Evolutionary conservation across 495 filamentous ascomycete species (phyloP).

Genomic region (Podospora bellae-mahoneyi): DNA sequence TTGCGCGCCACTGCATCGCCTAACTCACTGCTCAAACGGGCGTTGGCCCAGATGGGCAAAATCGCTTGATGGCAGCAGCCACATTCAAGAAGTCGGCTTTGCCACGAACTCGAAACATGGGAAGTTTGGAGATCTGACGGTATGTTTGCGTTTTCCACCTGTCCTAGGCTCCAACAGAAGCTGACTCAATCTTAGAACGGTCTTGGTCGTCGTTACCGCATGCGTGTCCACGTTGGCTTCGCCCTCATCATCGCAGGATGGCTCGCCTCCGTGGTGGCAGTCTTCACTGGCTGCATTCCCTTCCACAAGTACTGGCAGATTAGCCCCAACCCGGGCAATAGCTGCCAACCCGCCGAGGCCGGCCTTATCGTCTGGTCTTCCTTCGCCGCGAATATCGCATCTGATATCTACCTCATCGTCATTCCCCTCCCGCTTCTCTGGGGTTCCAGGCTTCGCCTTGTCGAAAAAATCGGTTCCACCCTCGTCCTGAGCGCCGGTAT

Average conservation of each 20-base stretch:
- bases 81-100: conserved; percentile 59
- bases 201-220: conserved; percentile 41
- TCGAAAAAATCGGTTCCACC: conserved; percentile 47
- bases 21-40: conserved; percentile 58
- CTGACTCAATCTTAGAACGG: conserved; percentile 28
- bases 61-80: conserved; percentile 55
- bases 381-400: conserved; percentile 45
- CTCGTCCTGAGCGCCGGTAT: conserved; percentile 48
- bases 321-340: conserved; percentile 48
- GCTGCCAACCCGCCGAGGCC: conserved; percentile 48
- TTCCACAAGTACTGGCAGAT: conserved; percentile 53
- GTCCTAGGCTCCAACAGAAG: no score
- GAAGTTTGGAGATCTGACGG: conserved; percentile 50
- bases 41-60: conserved; percentile 58
- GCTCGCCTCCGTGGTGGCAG: conserved; percentile 47
- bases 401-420: conserved; percentile 49
- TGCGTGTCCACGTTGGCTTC: conserved; percentile 54
- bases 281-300: conserved; percentile 51
- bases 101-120: conserved; percentile 60
- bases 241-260: conserved; percentile 48
- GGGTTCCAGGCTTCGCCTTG: conserved; percentile 41
- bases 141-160: no score
- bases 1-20: conserved; percentile 36
- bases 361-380: conserved; percentile 42
- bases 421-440: conserved; percentile 53